Evolutionary conservation across 73 alveolate species (phyloP).

Genomic region (Tetrahymena thermophila): DNA sequence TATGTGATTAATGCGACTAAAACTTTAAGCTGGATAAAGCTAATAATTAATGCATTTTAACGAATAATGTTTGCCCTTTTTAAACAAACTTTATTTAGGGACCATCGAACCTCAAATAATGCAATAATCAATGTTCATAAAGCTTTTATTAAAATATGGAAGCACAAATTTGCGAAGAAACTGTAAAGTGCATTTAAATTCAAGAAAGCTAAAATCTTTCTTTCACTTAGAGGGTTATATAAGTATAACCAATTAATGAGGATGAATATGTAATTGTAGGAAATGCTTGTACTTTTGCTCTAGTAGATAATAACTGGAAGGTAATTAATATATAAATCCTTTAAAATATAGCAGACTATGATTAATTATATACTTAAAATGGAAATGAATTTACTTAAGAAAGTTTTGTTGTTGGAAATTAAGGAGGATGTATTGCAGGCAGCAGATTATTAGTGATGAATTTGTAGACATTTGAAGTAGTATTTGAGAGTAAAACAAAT

Average conservation of each 20-base stretch:
- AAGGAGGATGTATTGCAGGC: background rate
- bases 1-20: no score
- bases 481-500: background rate
- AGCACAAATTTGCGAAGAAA: no score
- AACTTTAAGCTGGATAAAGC: no score
- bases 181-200: no score
- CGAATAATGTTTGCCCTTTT: no score
- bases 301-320: background rate
- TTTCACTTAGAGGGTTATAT: no score
- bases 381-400: background rate
- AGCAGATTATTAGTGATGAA: background rate
- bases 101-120: no score
- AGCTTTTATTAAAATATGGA: no score
- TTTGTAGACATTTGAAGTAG: background rate
- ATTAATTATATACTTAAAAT: no score
- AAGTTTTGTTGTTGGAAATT: background rate
- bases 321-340: background rate
- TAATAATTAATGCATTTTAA: no score
- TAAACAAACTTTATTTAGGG: no score
- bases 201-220: background rate
- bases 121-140: no score
- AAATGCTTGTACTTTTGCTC: background rate
- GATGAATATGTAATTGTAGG: background rate
- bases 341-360: background rate
- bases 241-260: background rate